These are phyloP conservation scores for Pichia norvegensis DNA, from an alignment of 1,139 yeast genomes.

Conservation along the genomic window DNA sequence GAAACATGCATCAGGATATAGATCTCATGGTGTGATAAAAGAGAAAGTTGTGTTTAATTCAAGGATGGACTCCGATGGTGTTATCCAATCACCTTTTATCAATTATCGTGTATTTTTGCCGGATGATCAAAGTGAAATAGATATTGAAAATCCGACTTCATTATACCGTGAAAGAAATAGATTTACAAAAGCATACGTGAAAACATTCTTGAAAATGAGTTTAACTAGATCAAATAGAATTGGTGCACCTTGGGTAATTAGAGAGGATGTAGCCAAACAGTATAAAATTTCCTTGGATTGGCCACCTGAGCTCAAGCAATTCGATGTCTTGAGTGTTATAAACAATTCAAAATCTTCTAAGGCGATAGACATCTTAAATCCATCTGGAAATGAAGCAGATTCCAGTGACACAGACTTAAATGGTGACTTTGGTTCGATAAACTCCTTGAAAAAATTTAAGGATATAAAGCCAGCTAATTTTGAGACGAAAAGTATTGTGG, in stretches of 20 bases:
- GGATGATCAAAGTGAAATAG: conserved; percentile 30
- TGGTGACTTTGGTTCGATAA: neutral
- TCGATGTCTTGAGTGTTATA: conserved; percentile 7
- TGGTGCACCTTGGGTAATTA: conserved; percentile 98
- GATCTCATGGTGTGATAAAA: conserved; percentile 44
- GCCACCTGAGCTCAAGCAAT: conserved; percentile 37
- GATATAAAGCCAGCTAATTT: neutral
- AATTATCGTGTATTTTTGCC: conserved; percentile 53
- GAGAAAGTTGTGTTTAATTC: conserved; percentile 52
- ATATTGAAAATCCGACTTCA: conserved; percentile 58
- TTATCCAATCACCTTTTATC: conserved; percentile 52
- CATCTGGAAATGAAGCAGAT: conserved; percentile 1
- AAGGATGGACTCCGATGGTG: conserved; percentile 36
- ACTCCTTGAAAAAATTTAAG: neutral
- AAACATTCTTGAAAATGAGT: conserved; percentile 81
- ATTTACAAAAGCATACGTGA: conserved; percentile 83
- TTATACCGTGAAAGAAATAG: conserved; percentile 77
- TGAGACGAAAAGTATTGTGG: neutral
- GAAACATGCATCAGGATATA: conserved; percentile 29
- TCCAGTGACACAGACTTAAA: neutral
- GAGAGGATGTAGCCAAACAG: conserved; percentile 57
- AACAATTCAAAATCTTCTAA: neutral
- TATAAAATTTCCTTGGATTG: conserved; percentile 52
- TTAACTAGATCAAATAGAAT: conserved; percentile 73
- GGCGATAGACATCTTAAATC: neutral